Evolutionary conservation across 2,329 filamentous ascomycete species (phyloP), one percentile per base, ranked within the genome.

Genomic region (Gnomoniopsis smithogilvyi): DNA sequence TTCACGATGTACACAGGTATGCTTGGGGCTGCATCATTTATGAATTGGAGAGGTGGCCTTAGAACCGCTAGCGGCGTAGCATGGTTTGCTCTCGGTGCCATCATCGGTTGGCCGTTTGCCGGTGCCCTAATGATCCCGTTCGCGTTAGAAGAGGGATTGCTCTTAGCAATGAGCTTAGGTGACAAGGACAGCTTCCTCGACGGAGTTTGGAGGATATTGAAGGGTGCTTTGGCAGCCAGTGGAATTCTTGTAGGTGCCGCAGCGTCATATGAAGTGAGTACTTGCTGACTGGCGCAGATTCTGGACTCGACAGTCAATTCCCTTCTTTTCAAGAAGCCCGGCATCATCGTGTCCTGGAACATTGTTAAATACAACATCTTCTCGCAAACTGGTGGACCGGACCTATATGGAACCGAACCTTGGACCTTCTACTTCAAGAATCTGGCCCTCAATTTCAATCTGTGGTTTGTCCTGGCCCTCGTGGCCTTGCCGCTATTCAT

Each of bases 371-470:
- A 99, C 81, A 99, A 99, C 71, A 85, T 99, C 47, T 94, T 99
- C 70, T 90, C 90, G 8, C 86, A 86, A 7, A 83, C 85, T 0
- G 90, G 87, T 34, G 95, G 94, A 0, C 95, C 95, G 0, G 85
- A 96, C 57, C 90, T 99, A 38, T 99, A 97, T 68, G 95, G 95
- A 48, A 96, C 91, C 1, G 95, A 99, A 74, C 91, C 94, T 1
- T 98, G 94, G 95, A 89, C 93, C 55, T 99, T 97, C 71, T 99
- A 99, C 74, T 80, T 96, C 66, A 90, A 91, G 67, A 99, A 99
- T 67, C 77, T 99, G 47, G 77, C 89, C 17, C 80, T 99, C 60
- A 99, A 99, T 76, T 99, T 98, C 80, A 96, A 98, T 70, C 74
- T 96, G 50, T 98, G 93, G 92, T 93, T 97, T 66, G 69, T 92